phyloP scores from a whole-genome alignment of 257 asterid genomes.

The Solanum bulbocastanum region DNA sequence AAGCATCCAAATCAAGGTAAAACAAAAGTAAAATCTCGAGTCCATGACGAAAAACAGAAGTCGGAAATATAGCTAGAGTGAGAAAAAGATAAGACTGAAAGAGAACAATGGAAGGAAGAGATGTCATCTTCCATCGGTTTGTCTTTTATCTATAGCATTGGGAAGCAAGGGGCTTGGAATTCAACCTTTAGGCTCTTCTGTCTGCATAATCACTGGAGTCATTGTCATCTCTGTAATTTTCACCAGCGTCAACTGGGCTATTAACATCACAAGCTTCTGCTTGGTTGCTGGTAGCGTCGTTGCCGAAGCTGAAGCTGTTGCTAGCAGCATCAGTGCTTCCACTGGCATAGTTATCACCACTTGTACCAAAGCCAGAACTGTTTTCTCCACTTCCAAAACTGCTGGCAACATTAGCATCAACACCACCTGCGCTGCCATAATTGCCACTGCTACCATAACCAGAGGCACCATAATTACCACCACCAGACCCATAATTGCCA shows the following conservation, averaged over 20 bases:
- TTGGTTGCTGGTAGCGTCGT: neutral
- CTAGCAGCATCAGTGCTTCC: neutral
- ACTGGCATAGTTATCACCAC: neutral
- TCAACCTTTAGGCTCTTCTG: slow-evolving; percentile 25
- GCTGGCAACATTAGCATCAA: neutral
- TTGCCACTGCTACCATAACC: neutral
- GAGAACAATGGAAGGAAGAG: neutral
- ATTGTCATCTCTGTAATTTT: slow-evolving; percentile 13
- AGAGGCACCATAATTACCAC: neutral
- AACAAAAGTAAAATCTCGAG: neutral
- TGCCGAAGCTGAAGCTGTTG: neutral
- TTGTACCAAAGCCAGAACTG: neutral
- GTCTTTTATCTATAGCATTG: neutral
- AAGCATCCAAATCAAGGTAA: neutral
- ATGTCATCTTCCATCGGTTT: neutral
- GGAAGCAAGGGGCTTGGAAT: neutral
- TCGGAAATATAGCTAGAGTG: neutral
- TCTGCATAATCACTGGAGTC: slow-evolving; percentile 21
- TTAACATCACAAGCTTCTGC: slow-evolving; percentile 8
- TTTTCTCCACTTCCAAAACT: slow-evolving; percentile 19
- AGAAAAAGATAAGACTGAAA: neutral
- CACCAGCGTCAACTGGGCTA: slow-evolving; percentile 2
- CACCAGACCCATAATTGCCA: neutral
- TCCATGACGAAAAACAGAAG: neutral
- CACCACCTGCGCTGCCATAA: slow-evolving; percentile 21